Conservation (phyloP, 2,329 filamentous ascomycete species). For the Aspergillus sergii region DNA sequence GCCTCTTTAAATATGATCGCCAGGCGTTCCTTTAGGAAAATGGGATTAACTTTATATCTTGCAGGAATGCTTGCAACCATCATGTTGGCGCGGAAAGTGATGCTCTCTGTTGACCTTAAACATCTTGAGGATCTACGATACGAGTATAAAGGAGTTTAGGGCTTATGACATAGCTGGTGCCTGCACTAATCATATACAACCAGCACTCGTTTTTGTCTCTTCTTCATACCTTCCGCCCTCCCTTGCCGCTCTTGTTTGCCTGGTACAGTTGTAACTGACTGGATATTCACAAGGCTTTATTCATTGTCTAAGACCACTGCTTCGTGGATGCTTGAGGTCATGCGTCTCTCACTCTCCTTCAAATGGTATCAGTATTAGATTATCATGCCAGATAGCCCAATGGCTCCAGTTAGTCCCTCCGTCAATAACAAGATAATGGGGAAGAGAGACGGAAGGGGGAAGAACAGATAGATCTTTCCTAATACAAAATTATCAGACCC, state of each 20-base stretch:
- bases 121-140: constrained; percentile 44
- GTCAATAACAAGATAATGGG: background rate
- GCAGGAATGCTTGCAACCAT: constrained; percentile 38
- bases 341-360: background rate
- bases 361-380: background rate
- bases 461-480: background rate
- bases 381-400: background rate
- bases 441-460: background rate
- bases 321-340: background rate
- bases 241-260: background rate
- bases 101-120: constrained; percentile 43
- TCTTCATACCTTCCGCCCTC: background rate
- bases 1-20: constrained; percentile 17
- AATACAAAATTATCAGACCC: background rate
- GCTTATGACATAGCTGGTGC: background rate
- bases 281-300: background rate
- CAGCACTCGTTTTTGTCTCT: background rate
- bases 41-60: constrained; percentile 22
- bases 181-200: background rate
- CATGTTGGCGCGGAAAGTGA: constrained; percentile 35
- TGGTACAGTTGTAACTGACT: background rate
- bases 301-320: background rate
- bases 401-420: background rate
- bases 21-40: background rate
- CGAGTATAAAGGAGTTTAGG: constrained; percentile 45